Evolutionary conservation across 164 flowering plant species (phyloP), one percentile per base, ranked within the genome.

Genomic region (Chimonanthus praecox): DNA sequence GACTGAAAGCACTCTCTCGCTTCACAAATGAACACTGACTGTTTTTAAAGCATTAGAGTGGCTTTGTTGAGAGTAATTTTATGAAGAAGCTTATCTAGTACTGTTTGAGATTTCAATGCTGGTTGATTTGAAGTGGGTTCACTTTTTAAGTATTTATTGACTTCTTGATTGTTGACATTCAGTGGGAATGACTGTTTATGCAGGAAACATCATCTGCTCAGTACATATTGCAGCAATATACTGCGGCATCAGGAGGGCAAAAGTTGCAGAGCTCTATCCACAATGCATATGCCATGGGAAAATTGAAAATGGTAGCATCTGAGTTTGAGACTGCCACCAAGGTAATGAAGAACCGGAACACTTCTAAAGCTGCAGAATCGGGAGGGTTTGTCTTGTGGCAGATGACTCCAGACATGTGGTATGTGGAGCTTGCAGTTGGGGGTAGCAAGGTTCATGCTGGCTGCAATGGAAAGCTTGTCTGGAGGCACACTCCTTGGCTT

Each of bases 401-500:
- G 78, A 88, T 85, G 90, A 80, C 77, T n/a, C 90, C 90, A 2
- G 89, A 87, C 67, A 85, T 87, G 88, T 88, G 92, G 88, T 85
- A 87, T 77, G 87, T 88, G n/a, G 90, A 88, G 80, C 88, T 88
- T n/a, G 89, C 87, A 0, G 82, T 87, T 43, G 89, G 90, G 7
- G 86, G 86, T 20, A 84, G 85, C 83, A 88, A 88, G 76, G 88
- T 88, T 80, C 88, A 85, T 79, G 92, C 90, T 18, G 90, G 92
- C 9, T 87, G 84, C 74, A 87, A 88, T 67, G 92, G 92, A 58
- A 83, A 80, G 81, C 82, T 88, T 20, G 92, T 86, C 18, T 88
- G 92, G 90, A 81, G 88, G 75, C 90, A 88, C 73, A 88, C 92
- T 13, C 90, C 90, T 6, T 88, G 90, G 90, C 88, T 84, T 46